A percentile compares a stretch with the other conserved stretches of the same genome.
Conservation (phyloP, 108 stramenopile genomes). For the Nitzschia palea region DNA sequence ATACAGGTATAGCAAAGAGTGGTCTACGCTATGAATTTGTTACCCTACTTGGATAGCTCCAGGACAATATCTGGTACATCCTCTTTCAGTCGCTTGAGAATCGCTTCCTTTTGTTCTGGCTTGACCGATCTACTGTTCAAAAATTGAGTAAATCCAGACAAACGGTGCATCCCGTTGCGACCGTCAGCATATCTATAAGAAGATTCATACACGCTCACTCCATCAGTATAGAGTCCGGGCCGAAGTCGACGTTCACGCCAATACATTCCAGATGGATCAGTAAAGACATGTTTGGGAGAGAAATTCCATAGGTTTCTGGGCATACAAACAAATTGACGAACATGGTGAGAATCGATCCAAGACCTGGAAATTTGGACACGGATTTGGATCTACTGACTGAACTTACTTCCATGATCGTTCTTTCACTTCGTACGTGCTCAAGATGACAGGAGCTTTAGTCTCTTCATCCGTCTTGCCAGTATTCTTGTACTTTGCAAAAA, state of each 20-base stretch:
- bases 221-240: slow-evolving; percentile 87
- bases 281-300: slow-evolving; percentile 75
- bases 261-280: slow-evolving; percentile 78
- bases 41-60: no score
- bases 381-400: not conserved
- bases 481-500: slow-evolving; percentile 78
- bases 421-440: slow-evolving; percentile 52
- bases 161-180: slow-evolving; percentile 76
- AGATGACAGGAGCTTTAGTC: slow-evolving; percentile 44
- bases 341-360: not conserved
- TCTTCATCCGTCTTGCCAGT: slow-evolving; percentile 47
- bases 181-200: slow-evolving; percentile 80
- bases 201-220: slow-evolving; percentile 68
- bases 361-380: no score
- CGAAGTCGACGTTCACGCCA: slow-evolving; percentile 84
- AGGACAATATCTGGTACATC: slow-evolving; percentile 81
- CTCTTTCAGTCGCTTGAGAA: slow-evolving; percentile 60
- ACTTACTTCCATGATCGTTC: slow-evolving; percentile 79
- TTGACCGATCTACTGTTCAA: slow-evolving; percentile 38
- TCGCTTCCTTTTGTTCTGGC: slow-evolving; percentile 37
- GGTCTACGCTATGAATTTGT: no score
- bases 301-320: slow-evolving; percentile 87
- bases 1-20: no score
- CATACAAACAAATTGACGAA: not conserved
- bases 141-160: slow-evolving; percentile 56